A percentile compares a stretch with the other conserved stretches of the same genome.
Evolutionary conservation across 305 asterid species (phyloP).

Genomic region (Fraxinus ornus): DNA sequence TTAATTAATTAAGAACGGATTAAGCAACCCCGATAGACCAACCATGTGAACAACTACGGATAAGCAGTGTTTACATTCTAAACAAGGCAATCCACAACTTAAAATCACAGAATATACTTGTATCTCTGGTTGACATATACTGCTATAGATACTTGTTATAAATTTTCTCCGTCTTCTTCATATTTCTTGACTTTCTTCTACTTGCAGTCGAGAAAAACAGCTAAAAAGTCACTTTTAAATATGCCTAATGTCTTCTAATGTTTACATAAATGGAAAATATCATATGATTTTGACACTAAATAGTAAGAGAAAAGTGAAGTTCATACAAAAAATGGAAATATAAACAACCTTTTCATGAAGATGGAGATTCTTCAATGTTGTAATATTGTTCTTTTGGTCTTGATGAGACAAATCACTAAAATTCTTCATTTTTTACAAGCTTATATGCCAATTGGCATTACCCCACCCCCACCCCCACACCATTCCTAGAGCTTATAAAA

Average conservation of each 20-base stretch:
- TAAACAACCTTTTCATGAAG: neutral
- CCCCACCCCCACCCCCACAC: neutral
- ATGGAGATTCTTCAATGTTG: neutral
- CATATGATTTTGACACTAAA: neutral
- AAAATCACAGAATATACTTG: neutral
- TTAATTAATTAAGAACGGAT: neutral
- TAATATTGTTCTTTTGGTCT: neutral
- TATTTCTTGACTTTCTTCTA: neutral
- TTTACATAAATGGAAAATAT: too few relatives aligned
- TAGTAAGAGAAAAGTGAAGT: neutral
- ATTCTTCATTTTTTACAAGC: neutral
- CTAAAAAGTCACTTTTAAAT: neutral
- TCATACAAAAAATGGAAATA: neutral
- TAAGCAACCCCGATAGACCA: neutral
- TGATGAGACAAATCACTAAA: neutral
- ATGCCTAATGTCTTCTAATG: neutral
- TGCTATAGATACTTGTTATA: neutral
- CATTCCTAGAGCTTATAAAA: constrained; percentile 40
- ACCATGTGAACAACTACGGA: neutral
- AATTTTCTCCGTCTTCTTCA: neutral
- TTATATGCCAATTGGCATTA: constrained; percentile 2
- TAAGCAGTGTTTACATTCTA: neutral
- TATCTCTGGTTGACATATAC: neutral
- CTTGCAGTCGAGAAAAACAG: neutral
- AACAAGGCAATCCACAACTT: neutral